Evolutionary conservation across 129 eudicot genomes (phyloP).

Genomic region (Dittrichia graveolens): DNA sequence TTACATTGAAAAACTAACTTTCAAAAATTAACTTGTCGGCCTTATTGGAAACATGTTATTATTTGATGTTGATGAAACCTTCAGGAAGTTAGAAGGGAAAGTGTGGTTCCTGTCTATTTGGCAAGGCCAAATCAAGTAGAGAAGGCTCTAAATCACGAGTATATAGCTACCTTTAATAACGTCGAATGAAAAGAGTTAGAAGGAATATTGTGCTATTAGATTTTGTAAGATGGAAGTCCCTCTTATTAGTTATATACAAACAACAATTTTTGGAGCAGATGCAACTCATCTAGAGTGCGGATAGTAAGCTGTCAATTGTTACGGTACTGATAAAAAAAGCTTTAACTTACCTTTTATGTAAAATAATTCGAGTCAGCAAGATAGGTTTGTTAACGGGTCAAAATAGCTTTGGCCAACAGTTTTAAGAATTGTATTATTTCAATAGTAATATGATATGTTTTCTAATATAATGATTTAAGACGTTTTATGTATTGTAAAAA

Average conservation of each 20-base stretch:
- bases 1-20: neutral
- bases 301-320: slow-evolving; percentile 73
- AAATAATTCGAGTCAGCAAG: neutral
- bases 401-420: too few relatives aligned
- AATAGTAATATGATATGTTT: too few relatives aligned
- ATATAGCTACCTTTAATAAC: slow-evolving; percentile 46
- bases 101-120: slow-evolving; percentile 57
- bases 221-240: slow-evolving; percentile 77
- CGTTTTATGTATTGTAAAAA: too few relatives aligned
- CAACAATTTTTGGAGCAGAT: slow-evolving; percentile 84
- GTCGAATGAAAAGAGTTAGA: slow-evolving; percentile 68
- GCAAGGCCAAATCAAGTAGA: slow-evolving; percentile 77
- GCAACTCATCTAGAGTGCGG: slow-evolving; percentile 74
- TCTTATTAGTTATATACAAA: slow-evolving; percentile 67
- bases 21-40: neutral
- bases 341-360: neutral
- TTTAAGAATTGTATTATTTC: too few relatives aligned
- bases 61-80: neutral
- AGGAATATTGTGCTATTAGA: slow-evolving; percentile 78
- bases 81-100: slow-evolving; percentile 67
- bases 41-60: neutral
- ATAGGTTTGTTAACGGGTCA: too few relatives aligned
- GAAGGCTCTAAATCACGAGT: slow-evolving; percentile 59
- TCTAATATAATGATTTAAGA: too few relatives aligned
- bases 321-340: slow-evolving; percentile 50